phyloP scores from a whole-genome alignment of 495 filamentous ascomycete species.

The Astrothelium macrocarpum region DNA sequence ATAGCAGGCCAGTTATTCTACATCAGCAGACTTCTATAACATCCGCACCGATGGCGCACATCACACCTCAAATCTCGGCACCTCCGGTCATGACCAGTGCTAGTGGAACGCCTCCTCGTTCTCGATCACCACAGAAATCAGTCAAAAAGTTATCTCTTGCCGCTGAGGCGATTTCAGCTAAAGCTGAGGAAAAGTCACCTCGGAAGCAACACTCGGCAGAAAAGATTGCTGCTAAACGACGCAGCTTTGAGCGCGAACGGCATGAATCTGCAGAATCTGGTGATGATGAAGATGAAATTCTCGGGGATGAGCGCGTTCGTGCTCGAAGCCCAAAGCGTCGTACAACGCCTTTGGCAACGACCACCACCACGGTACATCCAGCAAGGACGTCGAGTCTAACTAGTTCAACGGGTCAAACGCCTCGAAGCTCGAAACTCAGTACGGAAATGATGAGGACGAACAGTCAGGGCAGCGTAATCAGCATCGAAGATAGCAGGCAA shows the following conservation, averaged over 20 bases:
- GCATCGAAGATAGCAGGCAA: constrained; percentile 20
- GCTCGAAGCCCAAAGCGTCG: constrained; percentile 46
- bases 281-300: constrained; percentile 81
- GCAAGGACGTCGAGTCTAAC: constrained; percentile 33
- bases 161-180: not conserved
- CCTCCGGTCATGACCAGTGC: constrained; percentile 50
- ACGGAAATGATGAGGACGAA: constrained; percentile 96
- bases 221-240: constrained; percentile 63
- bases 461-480: constrained; percentile 73
- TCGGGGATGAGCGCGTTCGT: constrained; percentile 51
- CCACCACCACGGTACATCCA: constrained; percentile 18
- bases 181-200: not conserved
- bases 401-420: constrained; percentile 7
- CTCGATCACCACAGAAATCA: not conserved
- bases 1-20: not conserved
- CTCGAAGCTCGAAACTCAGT: constrained; percentile 64
- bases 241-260: constrained; percentile 63
- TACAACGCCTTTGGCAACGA: not conserved
- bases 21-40: not conserved
- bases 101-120: not conserved
- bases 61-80: constrained; percentile 51
- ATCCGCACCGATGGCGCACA: not conserved
- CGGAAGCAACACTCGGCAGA: constrained; percentile 68
- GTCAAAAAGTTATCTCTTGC: not conserved
- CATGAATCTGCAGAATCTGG: constrained; percentile 76